Evolutionary conservation across 176 grass and related monocot species (phyloP), one percentile per base, ranked within the genome.

Genomic region (Lolium perenne): DNA sequence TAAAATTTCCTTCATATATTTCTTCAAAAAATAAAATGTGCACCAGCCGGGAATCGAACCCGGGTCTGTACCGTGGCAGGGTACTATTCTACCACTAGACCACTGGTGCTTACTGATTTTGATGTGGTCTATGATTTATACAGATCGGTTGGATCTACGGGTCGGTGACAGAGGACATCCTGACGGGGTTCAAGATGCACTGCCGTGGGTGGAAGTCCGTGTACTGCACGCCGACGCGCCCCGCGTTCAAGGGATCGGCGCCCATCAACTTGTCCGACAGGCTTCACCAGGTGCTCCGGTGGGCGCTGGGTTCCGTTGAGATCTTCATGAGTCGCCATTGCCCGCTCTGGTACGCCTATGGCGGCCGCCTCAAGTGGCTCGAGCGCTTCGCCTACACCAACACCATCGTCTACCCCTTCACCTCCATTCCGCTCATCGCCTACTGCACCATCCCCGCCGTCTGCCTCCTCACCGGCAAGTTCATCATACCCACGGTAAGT

Each of bases 121-220:
- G 26, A 29, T 29, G 0, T 29, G 26, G 26, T 2, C 1, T 29
- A 29, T 29, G 26, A 2, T 29, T 29, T 29, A 29, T 29, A 29
- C 26, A 29, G 96, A 95, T 98, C 38, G 96, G 96, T 3, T 98
- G 96, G 93, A 98, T 98, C 29, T 98, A 98, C 8, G 96, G 96
- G 8, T 98, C 93, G 0, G 93, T 95, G 50, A 98, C 96, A 2
- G 96, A 98, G 80, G 96, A 95, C 35, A 98, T 98, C 21, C 79
- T 98, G 50, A 98, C 94, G 0, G 93, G 96, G 7, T 98, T 98
- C 93, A 98, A 98, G 88, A 98, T 98, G 96, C 96, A 98, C 71
- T 95, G 96, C 86, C 89, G 94, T 0, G 96, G 96, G 10, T 98
- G 96, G 96, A 94, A 91, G 51, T 98, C 96, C 0, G 93, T 98